Conservation (phyloP, 148 eudicot species). For the Silene conica region DNA sequence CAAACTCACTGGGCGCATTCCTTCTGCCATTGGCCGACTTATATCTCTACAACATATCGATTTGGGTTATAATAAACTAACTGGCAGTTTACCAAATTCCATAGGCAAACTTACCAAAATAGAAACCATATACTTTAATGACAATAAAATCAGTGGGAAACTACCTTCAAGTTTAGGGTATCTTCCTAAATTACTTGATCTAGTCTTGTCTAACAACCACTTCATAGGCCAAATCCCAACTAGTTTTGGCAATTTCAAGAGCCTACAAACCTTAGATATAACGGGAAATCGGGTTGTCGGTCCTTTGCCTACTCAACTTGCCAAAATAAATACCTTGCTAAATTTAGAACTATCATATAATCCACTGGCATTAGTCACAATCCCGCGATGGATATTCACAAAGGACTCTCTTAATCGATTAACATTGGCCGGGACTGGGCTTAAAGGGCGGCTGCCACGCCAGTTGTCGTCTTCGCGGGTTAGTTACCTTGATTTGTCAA, state of each 20-base stretch:
- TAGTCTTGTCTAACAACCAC: conserved; percentile 43
- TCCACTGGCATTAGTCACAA: conserved; percentile 36
- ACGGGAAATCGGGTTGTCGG: conserved; percentile 50
- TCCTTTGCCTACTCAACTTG: conserved; percentile 44
- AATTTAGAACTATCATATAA: conserved; percentile 49
- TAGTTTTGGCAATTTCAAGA: conserved; percentile 45
- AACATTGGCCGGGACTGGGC: conserved; percentile 46
- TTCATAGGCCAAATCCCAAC: conserved; percentile 55
- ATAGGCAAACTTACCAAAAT: conserved; percentile 46
- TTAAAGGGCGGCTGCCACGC: conserved; percentile 44
- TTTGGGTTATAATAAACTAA: conserved; percentile 38
- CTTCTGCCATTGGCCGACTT: conserved; percentile 48
- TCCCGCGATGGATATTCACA: conserved; percentile 44
- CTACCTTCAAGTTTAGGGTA: conserved; percentile 55
- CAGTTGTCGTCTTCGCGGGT: conserved; percentile 40
- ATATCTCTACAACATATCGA: conserved; percentile 34
- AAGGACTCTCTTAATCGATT: conserved; percentile 32
- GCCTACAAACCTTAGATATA: conserved; percentile 44
- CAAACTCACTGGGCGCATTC: conserved; percentile 44
- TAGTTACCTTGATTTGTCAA: conserved; percentile 55
- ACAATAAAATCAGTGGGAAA: conserved; percentile 48
- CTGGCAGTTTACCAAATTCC: conserved; percentile 42
- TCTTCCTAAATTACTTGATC: conserved; percentile 37
- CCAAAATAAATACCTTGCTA: conserved; percentile 36
- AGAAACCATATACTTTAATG: conserved; percentile 40